These are phyloP conservation scores for barley (Hordeum vulgare) DNA, from an alignment of 176 grass and related monocot genomes.

Conservation along the genomic window DNA sequence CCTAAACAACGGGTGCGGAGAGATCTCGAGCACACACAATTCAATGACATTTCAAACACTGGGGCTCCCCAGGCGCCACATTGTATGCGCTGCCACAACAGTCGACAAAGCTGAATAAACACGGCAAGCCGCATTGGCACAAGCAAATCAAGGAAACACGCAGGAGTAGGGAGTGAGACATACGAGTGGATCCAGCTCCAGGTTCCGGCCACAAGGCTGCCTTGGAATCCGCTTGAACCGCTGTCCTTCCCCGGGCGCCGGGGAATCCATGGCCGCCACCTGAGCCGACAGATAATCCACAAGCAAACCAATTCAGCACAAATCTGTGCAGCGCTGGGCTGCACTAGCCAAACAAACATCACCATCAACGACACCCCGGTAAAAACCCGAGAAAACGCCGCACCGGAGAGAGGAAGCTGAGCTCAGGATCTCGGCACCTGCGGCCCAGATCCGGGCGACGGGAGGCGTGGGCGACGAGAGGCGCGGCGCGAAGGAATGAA, in stretches of 20 bases:
- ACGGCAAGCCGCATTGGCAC: neutral
- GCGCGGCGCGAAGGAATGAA: constrained; percentile 4
- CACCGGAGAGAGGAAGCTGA: constrained; percentile 12
- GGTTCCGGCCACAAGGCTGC: constrained; percentile 44
- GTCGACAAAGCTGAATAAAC: neutral
- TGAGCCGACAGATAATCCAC: constrained; percentile 12
- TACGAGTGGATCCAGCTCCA: constrained; percentile 77
- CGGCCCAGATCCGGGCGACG: constrained; percentile 30
- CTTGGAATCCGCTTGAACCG: constrained; percentile 74
- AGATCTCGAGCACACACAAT: neutral
- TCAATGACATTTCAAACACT: constrained; percentile 4
- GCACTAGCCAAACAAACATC: neutral
- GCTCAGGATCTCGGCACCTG: constrained; percentile 35
- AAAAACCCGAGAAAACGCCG: neutral
- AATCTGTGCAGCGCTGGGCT: neutral
- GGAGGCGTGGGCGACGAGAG: constrained; percentile 16
- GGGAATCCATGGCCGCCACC: constrained; percentile 38
- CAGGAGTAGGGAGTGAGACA: neutral
- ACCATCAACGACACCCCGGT: neutral
- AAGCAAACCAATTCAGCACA: constrained; percentile 1
- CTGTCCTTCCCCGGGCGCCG: constrained; percentile 49
- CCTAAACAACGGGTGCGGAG: constrained; percentile 2
- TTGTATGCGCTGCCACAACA: neutral
- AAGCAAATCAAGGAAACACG: constrained; percentile 7
- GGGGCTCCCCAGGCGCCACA: neutral